phyloP scores from a whole-genome alignment of 208 protist species.

The Porcisia deanei region DNA sequence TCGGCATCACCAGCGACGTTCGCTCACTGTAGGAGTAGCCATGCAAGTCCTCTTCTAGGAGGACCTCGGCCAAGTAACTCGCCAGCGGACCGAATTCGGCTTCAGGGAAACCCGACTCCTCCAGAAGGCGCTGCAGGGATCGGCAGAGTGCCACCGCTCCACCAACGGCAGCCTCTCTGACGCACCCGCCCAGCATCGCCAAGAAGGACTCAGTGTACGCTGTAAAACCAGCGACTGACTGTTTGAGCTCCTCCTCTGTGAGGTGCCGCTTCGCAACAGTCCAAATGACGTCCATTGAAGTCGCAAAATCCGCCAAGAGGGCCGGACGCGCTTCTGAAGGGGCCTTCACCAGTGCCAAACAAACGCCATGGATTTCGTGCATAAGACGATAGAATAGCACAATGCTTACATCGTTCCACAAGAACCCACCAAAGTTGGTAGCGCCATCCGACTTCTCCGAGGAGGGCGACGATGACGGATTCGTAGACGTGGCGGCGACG shows the following conservation, averaged over 20 bases:
- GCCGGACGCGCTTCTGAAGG: background rate
- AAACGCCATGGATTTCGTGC: slow-evolving; percentile 30
- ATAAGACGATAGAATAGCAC: slow-evolving; percentile 53
- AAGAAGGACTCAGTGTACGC: slow-evolving; percentile 7
- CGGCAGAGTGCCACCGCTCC: slow-evolving; percentile 24
- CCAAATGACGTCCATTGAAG: slow-evolving; percentile 21
- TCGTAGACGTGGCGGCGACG: background rate
- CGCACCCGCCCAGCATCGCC: slow-evolving; percentile 7
- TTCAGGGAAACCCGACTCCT: slow-evolving; percentile 72
- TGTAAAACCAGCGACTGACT: slow-evolving; percentile 1
- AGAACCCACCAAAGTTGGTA: slow-evolving; percentile 49
- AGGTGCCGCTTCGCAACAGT: slow-evolving; percentile 22
- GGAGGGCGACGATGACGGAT: background rate
- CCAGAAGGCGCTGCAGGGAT: slow-evolving; percentile 44
- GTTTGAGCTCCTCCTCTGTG: slow-evolving; percentile 16
- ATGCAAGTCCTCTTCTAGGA: slow-evolving; percentile 38
- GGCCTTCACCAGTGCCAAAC: slow-evolving; percentile 12
- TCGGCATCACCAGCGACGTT: slow-evolving; percentile 33
- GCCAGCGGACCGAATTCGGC: slow-evolving; percentile 48
- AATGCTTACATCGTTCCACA: slow-evolving; percentile 75
- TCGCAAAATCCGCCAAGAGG: background rate
- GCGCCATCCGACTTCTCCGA: slow-evolving; percentile 9
- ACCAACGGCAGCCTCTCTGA: slow-evolving; percentile 4
- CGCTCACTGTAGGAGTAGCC: slow-evolving; percentile 83
- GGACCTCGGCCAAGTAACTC: slow-evolving; percentile 33